Percentiles rank a stretch among this genome's conserved stretches.
Evolutionary conservation across 208 protist genomes (phyloP).

Genomic region (Leishmania mexicana): DNA sequence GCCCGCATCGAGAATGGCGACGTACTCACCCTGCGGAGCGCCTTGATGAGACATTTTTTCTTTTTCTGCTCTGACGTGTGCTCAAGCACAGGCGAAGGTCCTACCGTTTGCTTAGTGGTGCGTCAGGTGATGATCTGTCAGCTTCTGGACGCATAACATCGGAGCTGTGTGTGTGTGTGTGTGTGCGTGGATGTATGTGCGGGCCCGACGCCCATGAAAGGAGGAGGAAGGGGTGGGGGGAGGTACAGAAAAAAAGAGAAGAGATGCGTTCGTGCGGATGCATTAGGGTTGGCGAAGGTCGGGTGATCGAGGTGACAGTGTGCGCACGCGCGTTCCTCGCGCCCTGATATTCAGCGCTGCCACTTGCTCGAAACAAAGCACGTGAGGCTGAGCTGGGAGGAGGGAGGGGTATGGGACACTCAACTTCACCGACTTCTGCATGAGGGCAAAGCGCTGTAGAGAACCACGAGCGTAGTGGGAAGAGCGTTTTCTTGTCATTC

Average conservation of each 20-base stretch:
- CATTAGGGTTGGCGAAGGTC: neutral
- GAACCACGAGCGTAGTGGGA: neutral
- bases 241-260: neutral
- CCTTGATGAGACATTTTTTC: constrained; percentile 9
- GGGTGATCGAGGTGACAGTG: neutral
- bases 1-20: constrained; percentile 96
- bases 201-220: neutral
- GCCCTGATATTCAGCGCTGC: neutral
- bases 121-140: neutral
- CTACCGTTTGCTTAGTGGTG: neutral
- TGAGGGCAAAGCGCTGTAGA: neutral
- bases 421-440: neutral
- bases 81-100: neutral
- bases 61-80: neutral
- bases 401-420: neutral
- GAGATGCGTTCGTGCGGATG: neutral
- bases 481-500: neutral
- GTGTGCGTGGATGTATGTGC: neutral
- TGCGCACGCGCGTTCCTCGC: neutral
- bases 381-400: neutral
- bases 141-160: neutral
- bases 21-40: constrained; percentile 50
- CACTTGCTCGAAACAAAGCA: neutral
- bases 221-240: neutral
- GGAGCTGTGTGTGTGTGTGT: neutral